A percentile compares a stretch with the other conserved stretches of the same genome.
These are phyloP conservation scores for Paulownia fortunei DNA, from an alignment of 257 asterid genomes.

Conservation along the genomic window DNA sequence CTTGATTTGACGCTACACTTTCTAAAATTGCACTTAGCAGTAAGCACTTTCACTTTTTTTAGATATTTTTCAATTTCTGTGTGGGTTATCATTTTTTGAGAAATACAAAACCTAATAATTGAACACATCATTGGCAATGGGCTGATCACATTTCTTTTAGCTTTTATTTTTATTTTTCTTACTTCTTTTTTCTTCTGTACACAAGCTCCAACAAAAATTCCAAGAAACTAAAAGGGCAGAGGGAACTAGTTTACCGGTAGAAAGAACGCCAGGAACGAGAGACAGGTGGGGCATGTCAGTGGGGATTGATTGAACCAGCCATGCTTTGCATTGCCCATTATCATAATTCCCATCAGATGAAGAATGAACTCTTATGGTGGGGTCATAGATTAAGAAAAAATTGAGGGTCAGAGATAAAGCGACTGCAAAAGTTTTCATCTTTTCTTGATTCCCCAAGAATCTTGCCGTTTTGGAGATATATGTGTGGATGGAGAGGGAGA, in stretches of 20 bases:
- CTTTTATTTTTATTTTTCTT: not conserved
- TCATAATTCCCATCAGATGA: constrained; percentile 26
- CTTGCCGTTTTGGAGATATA: constrained; percentile 8
- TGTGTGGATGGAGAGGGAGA: not conserved
- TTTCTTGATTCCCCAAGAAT: constrained; percentile 17
- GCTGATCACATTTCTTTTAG: not conserved
- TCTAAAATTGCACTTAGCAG: not conserved
- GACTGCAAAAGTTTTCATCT: constrained; percentile 37
- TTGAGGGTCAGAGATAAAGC: constrained; percentile 25
- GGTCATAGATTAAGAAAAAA: constrained; percentile 17
- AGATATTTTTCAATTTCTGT: not conserved
- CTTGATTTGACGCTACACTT: not conserved
- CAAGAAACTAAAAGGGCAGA: not conserved
- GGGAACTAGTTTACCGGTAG: constrained; percentile 53
- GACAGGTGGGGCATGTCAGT: constrained; percentile 76
- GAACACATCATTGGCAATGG: not conserved
- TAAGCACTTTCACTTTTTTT: not conserved
- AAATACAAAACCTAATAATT: not conserved
- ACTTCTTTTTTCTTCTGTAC: not conserved
- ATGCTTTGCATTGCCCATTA: constrained; percentile 63
- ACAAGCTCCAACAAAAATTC: not conserved
- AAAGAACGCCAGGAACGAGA: constrained; percentile 73
- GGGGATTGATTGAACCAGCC: constrained; percentile 92
- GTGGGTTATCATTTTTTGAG: too few relatives aligned
- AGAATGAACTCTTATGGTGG: constrained; percentile 24